These are phyloP conservation scores for Podospora fimiseda DNA, from an alignment of 495 filamentous ascomycete genomes.

Conservation along the genomic window DNA sequence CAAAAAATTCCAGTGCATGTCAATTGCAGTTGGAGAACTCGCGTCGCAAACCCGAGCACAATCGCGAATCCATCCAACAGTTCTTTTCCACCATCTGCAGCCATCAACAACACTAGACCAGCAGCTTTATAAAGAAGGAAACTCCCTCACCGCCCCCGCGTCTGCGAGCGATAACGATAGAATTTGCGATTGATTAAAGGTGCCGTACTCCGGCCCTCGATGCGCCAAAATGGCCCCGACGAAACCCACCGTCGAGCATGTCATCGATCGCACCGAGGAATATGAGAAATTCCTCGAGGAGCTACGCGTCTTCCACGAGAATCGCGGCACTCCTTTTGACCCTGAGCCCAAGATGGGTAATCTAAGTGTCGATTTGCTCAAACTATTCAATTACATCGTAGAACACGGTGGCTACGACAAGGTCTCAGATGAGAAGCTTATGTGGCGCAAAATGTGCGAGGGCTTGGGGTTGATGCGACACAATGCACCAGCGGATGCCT, in stretches of 20 bases:
- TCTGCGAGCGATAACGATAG: too few species aligned
- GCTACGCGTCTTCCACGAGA: constrained; percentile 58
- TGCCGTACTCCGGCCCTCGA: constrained; percentile 2
- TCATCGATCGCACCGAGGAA: constrained; percentile 50
- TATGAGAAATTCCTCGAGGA: constrained; percentile 65
- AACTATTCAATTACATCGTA: constrained; percentile 63
- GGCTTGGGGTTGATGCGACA: constrained; percentile 54
- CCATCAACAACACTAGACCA: background rate
- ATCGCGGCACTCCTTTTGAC: constrained; percentile 66
- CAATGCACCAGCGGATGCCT: constrained; percentile 65
- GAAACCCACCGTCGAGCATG: constrained; percentile 29
- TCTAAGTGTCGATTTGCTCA: constrained; percentile 62
- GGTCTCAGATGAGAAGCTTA: constrained; percentile 69
- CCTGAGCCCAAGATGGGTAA: constrained; percentile 66
- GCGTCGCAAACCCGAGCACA: background rate
- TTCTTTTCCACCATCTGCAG: background rate
- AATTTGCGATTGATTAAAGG: background rate
- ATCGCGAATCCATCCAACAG: too few species aligned
- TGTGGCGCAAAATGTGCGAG: constrained; percentile 66
- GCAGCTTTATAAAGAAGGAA: background rate
- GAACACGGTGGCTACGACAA: constrained; percentile 74
- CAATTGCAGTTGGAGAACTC: background rate
- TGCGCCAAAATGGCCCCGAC: constrained; percentile 31
- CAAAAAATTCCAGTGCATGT: background rate
- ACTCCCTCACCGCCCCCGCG: too few species aligned